A percentile compares a stretch with the other conserved stretches of the same genome.
Conservation (phyloP, 2,329 filamentous ascomycete species). For the Pseudogymnoascus sp. region DNA sequence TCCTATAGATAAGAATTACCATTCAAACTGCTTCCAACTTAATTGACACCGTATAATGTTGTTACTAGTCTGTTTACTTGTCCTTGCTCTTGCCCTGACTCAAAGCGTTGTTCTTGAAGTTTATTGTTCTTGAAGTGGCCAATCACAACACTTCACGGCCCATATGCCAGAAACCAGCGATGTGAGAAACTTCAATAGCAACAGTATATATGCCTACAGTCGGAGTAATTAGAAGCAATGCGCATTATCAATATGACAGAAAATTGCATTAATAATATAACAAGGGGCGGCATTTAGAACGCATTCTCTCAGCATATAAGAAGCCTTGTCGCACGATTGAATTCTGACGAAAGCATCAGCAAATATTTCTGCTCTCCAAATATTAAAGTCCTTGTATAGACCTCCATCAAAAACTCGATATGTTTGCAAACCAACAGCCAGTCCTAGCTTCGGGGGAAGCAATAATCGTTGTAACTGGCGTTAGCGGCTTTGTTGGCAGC, state of each 20-base stretch:
- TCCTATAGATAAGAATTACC: no score
- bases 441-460: neutral
- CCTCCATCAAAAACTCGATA: neutral
- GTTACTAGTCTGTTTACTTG: no score
- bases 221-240: neutral
- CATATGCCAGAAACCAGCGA: neutral
- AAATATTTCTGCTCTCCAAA: neutral
- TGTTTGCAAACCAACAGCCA: neutral
- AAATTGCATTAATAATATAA: neutral
- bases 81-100: no score
- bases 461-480: slow-evolving; percentile 35
- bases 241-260: neutral
- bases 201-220: neutral
- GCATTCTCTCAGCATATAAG: neutral
- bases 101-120: neutral
- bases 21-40: no score
- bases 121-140: neutral
- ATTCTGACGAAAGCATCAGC: neutral
- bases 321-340: neutral
- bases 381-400: neutral
- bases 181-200: neutral
- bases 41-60: no score
- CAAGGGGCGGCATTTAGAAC: neutral
- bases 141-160: neutral
- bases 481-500: slow-evolving; percentile 37